Conservation (phyloP, 2,329 filamentous ascomycete genomes). For the Aspergillus brasiliensis region DNA sequence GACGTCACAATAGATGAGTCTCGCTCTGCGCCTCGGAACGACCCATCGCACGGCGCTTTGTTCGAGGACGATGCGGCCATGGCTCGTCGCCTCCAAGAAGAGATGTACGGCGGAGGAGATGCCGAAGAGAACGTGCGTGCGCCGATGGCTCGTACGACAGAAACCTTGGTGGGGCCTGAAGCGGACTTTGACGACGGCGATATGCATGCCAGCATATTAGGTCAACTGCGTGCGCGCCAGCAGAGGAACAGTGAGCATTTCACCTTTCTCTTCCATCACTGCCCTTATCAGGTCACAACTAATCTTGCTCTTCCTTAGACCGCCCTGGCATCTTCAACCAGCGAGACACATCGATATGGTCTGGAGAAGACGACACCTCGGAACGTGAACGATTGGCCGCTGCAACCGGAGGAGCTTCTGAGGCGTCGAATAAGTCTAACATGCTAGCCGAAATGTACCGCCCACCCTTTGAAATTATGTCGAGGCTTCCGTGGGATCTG, state of each 20-base stretch:
- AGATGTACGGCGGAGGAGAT: slow-evolving; percentile 69
- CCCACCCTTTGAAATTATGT: slow-evolving; percentile 89
- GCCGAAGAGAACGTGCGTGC: slow-evolving; percentile 72
- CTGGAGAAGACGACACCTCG: slow-evolving; percentile 51
- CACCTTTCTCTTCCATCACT: neutral
- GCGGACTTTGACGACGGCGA: slow-evolving; percentile 57
- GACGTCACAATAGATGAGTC: slow-evolving; percentile 55
- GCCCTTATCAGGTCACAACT: neutral
- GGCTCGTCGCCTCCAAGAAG: slow-evolving; percentile 87
- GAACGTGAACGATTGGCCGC: slow-evolving; percentile 58
- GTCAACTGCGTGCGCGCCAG: slow-evolving; percentile 61
- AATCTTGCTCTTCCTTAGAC: slow-evolving; percentile 27
- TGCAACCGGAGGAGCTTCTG: slow-evolving; percentile 67
- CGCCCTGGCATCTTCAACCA: slow-evolving; percentile 72
- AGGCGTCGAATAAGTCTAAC: slow-evolving; percentile 68
- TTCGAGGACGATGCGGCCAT: slow-evolving; percentile 92
- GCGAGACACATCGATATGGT: slow-evolving; percentile 61
- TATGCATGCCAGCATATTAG: slow-evolving; percentile 63
- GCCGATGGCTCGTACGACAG: slow-evolving; percentile 86
- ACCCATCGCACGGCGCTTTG: slow-evolving; percentile 49
- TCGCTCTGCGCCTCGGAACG: slow-evolving; percentile 29
- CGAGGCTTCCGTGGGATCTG: slow-evolving; percentile 75
- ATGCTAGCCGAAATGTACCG: slow-evolving; percentile 89
- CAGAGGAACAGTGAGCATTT: slow-evolving; percentile 38
- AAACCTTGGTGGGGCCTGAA: slow-evolving; percentile 80